A percentile compares a stretch with the other conserved stretches of the same genome.
These are phyloP conservation scores for Cryphonectria parasitica DNA, from an alignment of 2,329 filamentous ascomycete species.

Conservation along the genomic window DNA sequence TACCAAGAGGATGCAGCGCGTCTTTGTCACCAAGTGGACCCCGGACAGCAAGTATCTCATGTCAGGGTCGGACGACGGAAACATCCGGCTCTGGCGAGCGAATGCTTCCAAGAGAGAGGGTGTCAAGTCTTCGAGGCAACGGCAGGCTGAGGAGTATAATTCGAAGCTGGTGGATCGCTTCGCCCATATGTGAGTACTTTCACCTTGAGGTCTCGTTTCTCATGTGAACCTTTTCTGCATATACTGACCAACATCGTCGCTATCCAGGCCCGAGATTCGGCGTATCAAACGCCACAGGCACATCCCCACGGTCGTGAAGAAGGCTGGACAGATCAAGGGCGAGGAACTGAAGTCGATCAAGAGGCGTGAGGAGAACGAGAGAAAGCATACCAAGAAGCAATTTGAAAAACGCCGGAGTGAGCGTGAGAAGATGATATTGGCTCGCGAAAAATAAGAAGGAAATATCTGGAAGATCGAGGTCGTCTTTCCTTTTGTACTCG, in stretches of 20 bases:
- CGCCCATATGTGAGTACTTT: slow-evolving; percentile 70
- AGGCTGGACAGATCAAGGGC: slow-evolving; percentile 90
- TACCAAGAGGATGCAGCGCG: slow-evolving; percentile 98
- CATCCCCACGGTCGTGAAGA: slow-evolving; percentile 91
- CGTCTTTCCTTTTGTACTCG: not conserved
- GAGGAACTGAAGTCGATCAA: slow-evolving; percentile 89
- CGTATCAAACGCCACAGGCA: slow-evolving; percentile 91
- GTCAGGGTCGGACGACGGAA: slow-evolving; percentile 87
- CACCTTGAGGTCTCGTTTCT: not conserved
- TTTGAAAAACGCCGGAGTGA: slow-evolving; percentile 59
- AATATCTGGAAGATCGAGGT: not conserved
- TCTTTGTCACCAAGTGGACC: slow-evolving; percentile 83
- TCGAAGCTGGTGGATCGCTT: slow-evolving; percentile 81
- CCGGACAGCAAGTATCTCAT: slow-evolving; percentile 89
- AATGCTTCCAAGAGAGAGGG: slow-evolving; percentile 83
- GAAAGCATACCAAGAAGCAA: slow-evolving; percentile 87
- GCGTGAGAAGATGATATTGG: slow-evolving; percentile 90
- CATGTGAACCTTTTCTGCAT: not conserved
- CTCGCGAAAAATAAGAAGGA: slow-evolving; percentile 55
- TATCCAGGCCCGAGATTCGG: slow-evolving; percentile 73
- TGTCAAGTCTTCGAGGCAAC: slow-evolving; percentile 81
- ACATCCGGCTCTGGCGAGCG: slow-evolving; percentile 77
- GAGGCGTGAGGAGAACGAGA: slow-evolving; percentile 89
- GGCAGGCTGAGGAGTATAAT: slow-evolving; percentile 91
- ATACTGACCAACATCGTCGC: not conserved